These are phyloP conservation scores for Agaricales sp. DNA, from an alignment of 1,284 basidiomycete species.

Conservation along the genomic window DNA sequence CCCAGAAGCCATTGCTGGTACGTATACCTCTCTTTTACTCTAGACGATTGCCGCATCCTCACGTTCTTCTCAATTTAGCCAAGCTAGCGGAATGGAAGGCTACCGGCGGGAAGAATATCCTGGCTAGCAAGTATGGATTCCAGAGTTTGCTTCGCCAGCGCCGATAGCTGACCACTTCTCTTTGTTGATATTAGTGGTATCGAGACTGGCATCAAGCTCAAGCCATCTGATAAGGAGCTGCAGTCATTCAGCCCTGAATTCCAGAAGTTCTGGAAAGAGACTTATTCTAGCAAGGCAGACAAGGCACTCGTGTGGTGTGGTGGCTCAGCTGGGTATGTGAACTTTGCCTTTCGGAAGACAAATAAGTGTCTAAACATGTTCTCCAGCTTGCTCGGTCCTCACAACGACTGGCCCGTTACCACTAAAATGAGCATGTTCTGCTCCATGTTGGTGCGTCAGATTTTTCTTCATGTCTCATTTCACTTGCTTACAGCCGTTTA, in stretches of 20 bases:
- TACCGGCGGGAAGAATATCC: conserved; percentile 29
- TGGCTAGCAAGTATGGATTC: conserved; percentile 40
- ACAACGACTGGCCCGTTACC: not conserved
- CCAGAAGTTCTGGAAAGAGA: conserved; percentile 28
- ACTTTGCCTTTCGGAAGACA: conserved; percentile 3
- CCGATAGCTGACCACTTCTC: not conserved
- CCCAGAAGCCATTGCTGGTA: not conserved
- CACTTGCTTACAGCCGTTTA: conserved; percentile 7
- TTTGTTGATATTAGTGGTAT: conserved; percentile 21
- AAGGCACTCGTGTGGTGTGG: conserved; percentile 31
- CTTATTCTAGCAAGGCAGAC: conserved; percentile 33
- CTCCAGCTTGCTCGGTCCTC: not conserved
- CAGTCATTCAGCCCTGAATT: conserved; percentile 31
- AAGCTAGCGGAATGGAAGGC: not conserved
- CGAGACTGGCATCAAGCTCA: conserved; percentile 38
- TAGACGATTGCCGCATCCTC: no score
- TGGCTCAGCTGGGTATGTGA: conserved; percentile 19
- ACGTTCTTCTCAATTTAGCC: not conserved
- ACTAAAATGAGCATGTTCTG: not conserved
- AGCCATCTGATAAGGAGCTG: conserved; percentile 34
- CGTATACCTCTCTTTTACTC: no score
- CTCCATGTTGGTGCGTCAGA: not conserved
- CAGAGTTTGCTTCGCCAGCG: not conserved
- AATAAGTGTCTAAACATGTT: not conserved
- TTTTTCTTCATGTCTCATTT: not conserved